Conservation (phyloP, 306 rosid species). For the Oxytropis ochrocephala region DNA sequence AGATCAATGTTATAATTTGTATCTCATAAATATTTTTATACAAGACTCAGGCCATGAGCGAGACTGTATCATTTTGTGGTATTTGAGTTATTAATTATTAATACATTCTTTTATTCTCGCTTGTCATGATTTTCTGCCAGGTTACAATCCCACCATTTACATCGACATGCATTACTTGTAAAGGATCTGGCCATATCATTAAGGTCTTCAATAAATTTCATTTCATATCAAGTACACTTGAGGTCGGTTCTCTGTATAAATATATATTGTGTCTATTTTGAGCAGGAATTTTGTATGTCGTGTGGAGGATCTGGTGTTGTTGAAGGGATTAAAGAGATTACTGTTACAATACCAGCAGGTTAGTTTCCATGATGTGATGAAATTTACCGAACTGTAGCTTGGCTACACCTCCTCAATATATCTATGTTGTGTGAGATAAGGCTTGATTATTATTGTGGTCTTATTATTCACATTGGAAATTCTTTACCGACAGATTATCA, state of each 20-base stretch:
- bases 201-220: conserved; percentile 40
- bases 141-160: conserved; percentile 94
- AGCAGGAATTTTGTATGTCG: conserved; percentile 62
- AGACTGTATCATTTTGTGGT: background rate
- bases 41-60: conserved; percentile 17
- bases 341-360: conserved; percentile 92
- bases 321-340: conserved; percentile 75
- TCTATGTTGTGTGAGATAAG: background rate
- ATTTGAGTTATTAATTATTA: background rate
- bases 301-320: conserved; percentile 84
- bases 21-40: conserved; percentile 11
- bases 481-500: background rate
- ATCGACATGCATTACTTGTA: conserved; percentile 81
- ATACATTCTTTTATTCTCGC: conserved; percentile 12
- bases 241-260: conserved; percentile 12
- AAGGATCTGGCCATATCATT: conserved; percentile 68
- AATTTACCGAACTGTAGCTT: conserved; percentile 9
- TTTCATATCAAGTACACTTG: conserved; percentile 4
- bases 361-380: conserved; percentile 31
- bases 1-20: conserved; percentile 19
- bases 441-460: background rate
- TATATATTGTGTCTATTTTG: conserved; percentile 22
- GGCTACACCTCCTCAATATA: conserved; percentile 8
- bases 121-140: conserved; percentile 37
- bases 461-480: conserved; percentile 7